Evolutionary conservation across 768 basidiomycete species (phyloP), one percentile per base, ranked within the genome.

Genomic region (Boletus speciosus): DNA sequence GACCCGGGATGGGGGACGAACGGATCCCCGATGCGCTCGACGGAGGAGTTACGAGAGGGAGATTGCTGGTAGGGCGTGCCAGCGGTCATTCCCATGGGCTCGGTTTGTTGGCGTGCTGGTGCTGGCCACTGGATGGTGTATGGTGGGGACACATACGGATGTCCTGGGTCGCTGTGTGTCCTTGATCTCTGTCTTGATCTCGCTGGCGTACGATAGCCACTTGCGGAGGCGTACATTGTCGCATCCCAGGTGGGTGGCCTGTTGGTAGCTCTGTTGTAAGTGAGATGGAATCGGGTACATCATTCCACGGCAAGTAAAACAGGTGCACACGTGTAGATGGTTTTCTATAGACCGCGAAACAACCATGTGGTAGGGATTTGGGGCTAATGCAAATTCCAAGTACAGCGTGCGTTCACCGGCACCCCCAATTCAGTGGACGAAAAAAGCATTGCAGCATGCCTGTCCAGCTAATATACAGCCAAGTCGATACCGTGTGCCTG

Each of bases 401-500:
- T 25, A 25, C 25, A 25, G 25, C 4, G 25, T 25, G 25, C 25
- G 25, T 25, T 25, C 25, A 25, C 25, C 25, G 19, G 19, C 25
- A 3, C 25, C 25, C 25, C 25, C 25, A 25, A 25, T 48, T 2
- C 37, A 35, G 50, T 21, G 14, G 44, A 39, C 14, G 38, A 51
- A 14, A 14, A 52, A 1, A 16, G 34, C 9, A 31, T 15, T 16
- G 16, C 42, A 37, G 5, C 34, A 9, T 27, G 16, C 16, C 56
- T 19, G 19, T 19, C 19, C 19, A 19, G 19, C 19, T n/a, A 65
- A 16, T 57, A 23, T 9, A 45, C 46, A 21, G 59, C 8, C 48
- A 65, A 45, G 25, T 64, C 45, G 5, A 57, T 63, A 12, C 66
- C 76, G 46, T 62, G 62, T 10, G 71, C 72, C 27, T 61, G 58